These are phyloP conservation scores for Saksenaea vasiformis DNA, from an alignment of 371 early-diverging fungal genomes.

Conservation along the genomic window DNA sequence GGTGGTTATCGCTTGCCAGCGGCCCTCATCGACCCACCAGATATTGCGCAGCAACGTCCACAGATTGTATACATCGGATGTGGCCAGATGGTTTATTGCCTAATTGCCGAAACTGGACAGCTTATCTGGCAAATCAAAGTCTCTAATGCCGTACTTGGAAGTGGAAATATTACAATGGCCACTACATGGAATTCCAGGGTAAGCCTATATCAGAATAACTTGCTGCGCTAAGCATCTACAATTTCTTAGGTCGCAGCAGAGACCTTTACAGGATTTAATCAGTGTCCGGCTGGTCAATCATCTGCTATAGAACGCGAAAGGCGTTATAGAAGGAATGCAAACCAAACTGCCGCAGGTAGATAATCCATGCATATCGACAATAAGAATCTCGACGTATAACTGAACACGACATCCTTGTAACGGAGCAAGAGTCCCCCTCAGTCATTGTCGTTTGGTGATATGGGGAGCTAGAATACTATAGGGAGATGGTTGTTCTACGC, in stretches of 20 bases:
- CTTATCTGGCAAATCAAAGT: conserved; percentile 28
- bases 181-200: conserved; percentile 37
- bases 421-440: too few species aligned
- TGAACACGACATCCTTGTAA: too few species aligned
- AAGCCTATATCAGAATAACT: background rate
- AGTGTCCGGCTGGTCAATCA: too few species aligned
- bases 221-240: too few species aligned
- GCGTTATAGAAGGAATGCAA: too few species aligned
- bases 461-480: too few species aligned
- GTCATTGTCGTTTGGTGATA: too few species aligned
- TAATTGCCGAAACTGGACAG: conserved; percentile 23
- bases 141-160: conserved; percentile 17
- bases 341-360: too few species aligned
- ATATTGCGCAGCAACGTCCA: background rate
- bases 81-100: conserved; percentile 30
- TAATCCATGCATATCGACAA: too few species aligned
- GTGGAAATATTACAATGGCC: conserved; percentile 31
- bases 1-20: conserved; percentile 27
- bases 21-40: conserved; percentile 26
- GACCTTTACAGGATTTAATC: background rate
- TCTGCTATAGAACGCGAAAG: background rate
- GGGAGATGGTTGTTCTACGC: too few species aligned
- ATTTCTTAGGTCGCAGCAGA: conserved; percentile 18
- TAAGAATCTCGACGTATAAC: too few species aligned
- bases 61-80: conserved; percentile 28